Percentiles rank a stretch among this genome's conserved stretches.
These are phyloP conservation scores for Ustilaginoidea virens DNA, from an alignment of 2,329 filamentous ascomycete species.

Conservation along the genomic window DNA sequence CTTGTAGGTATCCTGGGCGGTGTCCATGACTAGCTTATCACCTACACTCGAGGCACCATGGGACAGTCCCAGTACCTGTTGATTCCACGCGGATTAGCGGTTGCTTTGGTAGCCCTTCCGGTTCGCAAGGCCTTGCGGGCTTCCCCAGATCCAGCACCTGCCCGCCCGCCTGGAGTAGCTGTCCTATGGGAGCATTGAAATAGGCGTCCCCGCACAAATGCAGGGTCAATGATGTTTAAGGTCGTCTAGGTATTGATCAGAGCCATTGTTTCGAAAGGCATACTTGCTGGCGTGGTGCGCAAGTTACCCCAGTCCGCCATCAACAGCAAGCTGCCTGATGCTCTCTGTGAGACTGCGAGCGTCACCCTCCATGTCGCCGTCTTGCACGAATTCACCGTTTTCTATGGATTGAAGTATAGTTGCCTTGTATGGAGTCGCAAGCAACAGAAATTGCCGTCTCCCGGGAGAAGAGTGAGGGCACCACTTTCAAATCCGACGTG, in stretches of 20 bases:
- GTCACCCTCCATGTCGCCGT: slow-evolving; percentile 14
- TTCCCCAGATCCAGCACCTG: slow-evolving; percentile 32
- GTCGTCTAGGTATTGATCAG: slow-evolving; percentile 25
- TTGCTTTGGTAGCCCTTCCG: no score
- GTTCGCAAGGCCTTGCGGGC: slow-evolving; percentile 7
- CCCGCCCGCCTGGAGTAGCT: slow-evolving; percentile 20
- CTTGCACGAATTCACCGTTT: slow-evolving; percentile 13
- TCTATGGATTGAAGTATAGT: slow-evolving; percentile 17
- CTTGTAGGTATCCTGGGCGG: no score
- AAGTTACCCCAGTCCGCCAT: slow-evolving; percentile 24
- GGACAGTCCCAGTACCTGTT: slow-evolving; percentile 33
- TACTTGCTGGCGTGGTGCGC: slow-evolving; percentile 26
- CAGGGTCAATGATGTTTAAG: slow-evolving; percentile 24
- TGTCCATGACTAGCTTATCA: slow-evolving; percentile 6
- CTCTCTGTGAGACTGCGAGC: slow-evolving; percentile 26
- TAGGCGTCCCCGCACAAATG: slow-evolving; percentile 22
- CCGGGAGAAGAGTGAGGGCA: slow-evolving; percentile 1
- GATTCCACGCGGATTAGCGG: slow-evolving; percentile 1
- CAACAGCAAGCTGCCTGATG: slow-evolving; percentile 26
- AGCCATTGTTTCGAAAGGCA: slow-evolving; percentile 27
- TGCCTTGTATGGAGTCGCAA: slow-evolving; percentile 15
- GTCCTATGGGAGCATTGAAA: slow-evolving; percentile 29
- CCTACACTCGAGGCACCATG: slow-evolving; percentile 35
- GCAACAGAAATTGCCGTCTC: slow-evolving; percentile 15
- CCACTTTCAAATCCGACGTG: neutral